These are phyloP conservation scores for Plantago ovata DNA, from an alignment of 257 asterid genomes.

Conservation along the genomic window DNA sequence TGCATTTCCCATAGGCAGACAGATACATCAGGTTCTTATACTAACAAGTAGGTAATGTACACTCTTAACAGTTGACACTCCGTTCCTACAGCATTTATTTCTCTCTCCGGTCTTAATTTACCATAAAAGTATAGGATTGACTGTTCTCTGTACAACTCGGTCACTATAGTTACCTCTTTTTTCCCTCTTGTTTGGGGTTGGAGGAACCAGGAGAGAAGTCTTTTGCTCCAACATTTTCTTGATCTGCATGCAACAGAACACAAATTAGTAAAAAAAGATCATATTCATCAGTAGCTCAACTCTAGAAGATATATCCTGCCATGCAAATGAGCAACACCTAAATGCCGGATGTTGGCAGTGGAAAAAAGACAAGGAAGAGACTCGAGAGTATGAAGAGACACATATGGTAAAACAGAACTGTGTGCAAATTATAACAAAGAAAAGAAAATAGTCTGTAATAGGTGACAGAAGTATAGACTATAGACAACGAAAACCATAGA, in stretches of 20 bases:
- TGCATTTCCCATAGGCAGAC: background rate
- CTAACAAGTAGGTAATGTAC: no score
- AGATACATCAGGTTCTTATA: background rate
- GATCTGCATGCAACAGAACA: slow-evolving; percentile 33
- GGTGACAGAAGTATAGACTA: no score
- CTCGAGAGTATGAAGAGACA: no score
- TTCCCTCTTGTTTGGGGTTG: slow-evolving; percentile 36
- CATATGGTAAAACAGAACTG: no score
- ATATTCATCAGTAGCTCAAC: no score
- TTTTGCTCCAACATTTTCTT: slow-evolving; percentile 27
- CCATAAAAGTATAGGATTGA: background rate
- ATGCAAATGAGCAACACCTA: no score
- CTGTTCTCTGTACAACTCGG: background rate
- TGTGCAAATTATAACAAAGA: no score
- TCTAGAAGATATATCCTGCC: no score
- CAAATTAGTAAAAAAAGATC: background rate
- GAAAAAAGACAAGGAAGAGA: no score
- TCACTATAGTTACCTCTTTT: slow-evolving; percentile 48
- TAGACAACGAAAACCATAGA: no score
- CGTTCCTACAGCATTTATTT: slow-evolving; percentile 6
- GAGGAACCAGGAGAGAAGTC: slow-evolving; percentile 27
- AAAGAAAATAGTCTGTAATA: no score
- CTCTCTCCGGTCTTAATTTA: slow-evolving; percentile 5
- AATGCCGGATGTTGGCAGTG: no score
- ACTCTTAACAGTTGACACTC: slow-evolving; percentile 12